Evolutionary conservation across 2,329 filamentous ascomycete species (phyloP).

Genomic region (Fusarium sambucinum): DNA sequence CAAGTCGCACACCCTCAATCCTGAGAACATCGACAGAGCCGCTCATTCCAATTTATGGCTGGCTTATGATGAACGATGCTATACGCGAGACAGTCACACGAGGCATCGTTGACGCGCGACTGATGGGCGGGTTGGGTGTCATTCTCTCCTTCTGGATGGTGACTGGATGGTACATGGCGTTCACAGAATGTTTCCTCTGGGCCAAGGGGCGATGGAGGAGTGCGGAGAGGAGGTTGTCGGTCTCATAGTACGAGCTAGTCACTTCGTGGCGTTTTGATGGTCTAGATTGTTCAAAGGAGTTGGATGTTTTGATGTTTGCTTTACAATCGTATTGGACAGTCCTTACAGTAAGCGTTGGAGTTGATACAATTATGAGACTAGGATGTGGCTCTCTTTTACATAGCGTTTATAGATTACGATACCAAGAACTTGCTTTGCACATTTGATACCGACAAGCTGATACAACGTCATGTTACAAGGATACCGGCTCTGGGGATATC

Average conservation of each 20-base stretch:
- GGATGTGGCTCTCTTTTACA: slow-evolving; percentile 2
- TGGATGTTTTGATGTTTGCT: slow-evolving; percentile 16
- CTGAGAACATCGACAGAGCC: slow-evolving; percentile 46
- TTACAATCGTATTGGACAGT: slow-evolving; percentile 18
- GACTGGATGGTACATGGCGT: slow-evolving; percentile 62
- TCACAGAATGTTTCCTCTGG: slow-evolving; percentile 61
- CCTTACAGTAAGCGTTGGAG: slow-evolving; percentile 24
- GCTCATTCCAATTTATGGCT: slow-evolving; percentile 58
- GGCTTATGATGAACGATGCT: slow-evolving; percentile 58
- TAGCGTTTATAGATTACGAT: slow-evolving; percentile 37
- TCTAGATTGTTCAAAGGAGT: slow-evolving; percentile 15
- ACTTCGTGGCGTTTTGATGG: slow-evolving; percentile 7
- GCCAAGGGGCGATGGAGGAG: slow-evolving; percentile 51
- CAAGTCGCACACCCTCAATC: slow-evolving; percentile 21
- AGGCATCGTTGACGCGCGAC: slow-evolving; percentile 58
- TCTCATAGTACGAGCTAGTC: slow-evolving; percentile 21
- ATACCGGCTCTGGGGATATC: slow-evolving; percentile 20
- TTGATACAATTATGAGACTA: slow-evolving; percentile 15
- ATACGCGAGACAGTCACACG: slow-evolving; percentile 53
- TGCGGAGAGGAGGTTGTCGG: slow-evolving; percentile 44
- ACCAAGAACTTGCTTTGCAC: slow-evolving; percentile 32
- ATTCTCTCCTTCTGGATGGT: slow-evolving; percentile 64
- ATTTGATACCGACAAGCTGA: slow-evolving; percentile 7
- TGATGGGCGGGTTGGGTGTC: slow-evolving; percentile 60
- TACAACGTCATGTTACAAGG: slow-evolving; percentile 31